Evolutionary conservation across 2,329 filamentous ascomycete species (phyloP), one percentile per base, ranked within the genome.

Genomic region (Penicillium hordei): DNA sequence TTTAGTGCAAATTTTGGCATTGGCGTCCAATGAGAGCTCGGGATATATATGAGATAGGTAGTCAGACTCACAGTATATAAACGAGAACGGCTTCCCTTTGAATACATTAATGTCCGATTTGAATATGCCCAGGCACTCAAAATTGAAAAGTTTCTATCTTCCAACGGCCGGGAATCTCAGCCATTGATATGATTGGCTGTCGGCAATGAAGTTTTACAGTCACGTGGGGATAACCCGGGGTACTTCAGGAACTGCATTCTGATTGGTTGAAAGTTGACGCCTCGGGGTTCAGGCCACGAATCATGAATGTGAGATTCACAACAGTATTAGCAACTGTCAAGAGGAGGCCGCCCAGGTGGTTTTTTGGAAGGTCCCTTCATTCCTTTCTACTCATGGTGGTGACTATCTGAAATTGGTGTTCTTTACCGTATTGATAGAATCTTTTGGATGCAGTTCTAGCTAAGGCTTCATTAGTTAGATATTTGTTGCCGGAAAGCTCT

Each of bases 1-100:
- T 60, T 53, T 65, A 50, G 54, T 52, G 62, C 58, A 60, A 58
- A 42, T 46, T n/a, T n/a, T 43, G 40, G 7, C 17, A 33, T 29
- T 36, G 23, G 34, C 12, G 10, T 17, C 39, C 48, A 56, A 36
- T 52, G 33, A 31, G n/a, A 31, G 5, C 17, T 17, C 19, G 17
- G 13, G 29, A 34, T 52, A 36, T 54, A 13, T 29, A 31, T 42
- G 29, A 21, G 29, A 43, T 31, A 19, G 19, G 17, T 33, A 19
- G n/a, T 43, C 40, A 15, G 23, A 43, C 27, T 12, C 9, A 27
- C 31, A 13, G 12, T 25, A 25, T 36, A 21, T 13, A 36, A 6
- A 29, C 9, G 12, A 23, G 0, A 25, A 15, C 5, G 0, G 31
- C 4, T 36, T 34, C 4, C 29, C 0, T 15, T 25, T 34, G 4